Evolutionary conservation across 1,284 basidiomycete genomes (phyloP).

Genomic region (Phellinidium pouzarii): DNA sequence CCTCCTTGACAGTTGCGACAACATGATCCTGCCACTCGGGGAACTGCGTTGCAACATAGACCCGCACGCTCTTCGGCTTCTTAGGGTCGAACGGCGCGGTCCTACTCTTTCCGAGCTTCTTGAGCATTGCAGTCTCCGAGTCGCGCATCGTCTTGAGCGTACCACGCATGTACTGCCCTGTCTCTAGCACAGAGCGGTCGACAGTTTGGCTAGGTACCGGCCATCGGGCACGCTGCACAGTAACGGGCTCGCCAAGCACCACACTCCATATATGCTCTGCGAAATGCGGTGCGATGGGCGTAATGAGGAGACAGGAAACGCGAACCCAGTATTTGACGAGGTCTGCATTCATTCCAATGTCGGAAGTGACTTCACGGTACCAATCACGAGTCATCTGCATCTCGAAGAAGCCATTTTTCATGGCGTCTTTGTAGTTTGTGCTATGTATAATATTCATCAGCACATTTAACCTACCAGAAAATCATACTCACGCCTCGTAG

Average conservation of each 20-base stretch:
- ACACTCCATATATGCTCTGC: slow-evolving; percentile 86
- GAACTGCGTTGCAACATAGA: slow-evolving; percentile 89
- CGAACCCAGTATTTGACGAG: slow-evolving; percentile 77
- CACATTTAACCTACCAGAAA: slow-evolving; percentile 3
- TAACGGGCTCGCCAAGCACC: slow-evolving; percentile 67
- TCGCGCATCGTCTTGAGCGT: slow-evolving; percentile 88
- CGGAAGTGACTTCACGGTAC: slow-evolving; percentile 90
- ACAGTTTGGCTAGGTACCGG: slow-evolving; percentile 56
- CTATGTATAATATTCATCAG: slow-evolving; percentile 35
- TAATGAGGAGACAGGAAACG: slow-evolving; percentile 70
- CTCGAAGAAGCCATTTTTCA: slow-evolving; percentile 96
- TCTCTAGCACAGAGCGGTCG: slow-evolving; percentile 61
- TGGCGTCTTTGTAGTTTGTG: slow-evolving; percentile 91
- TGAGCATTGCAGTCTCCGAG: slow-evolving; percentile 74
- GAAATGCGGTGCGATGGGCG: slow-evolving; percentile 93
- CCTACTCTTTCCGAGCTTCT: slow-evolving; percentile 67
- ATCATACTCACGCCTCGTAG: slow-evolving; percentile 65
- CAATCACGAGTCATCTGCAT: slow-evolving; percentile 90
- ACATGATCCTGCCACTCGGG: slow-evolving; percentile 91
- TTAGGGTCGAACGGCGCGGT: slow-evolving; percentile 68
- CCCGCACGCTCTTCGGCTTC: slow-evolving; percentile 77
- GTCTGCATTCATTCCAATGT: slow-evolving; percentile 84
- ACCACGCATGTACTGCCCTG: slow-evolving; percentile 78
- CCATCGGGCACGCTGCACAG: slow-evolving; percentile 81
- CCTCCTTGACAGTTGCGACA: slow-evolving; percentile 69